Percentiles rank a stretch among this genome's conserved stretches.
These are phyloP conservation scores for Ceriops decandra DNA, from an alignment of 345 rosid genomes.

Conservation along the genomic window DNA sequence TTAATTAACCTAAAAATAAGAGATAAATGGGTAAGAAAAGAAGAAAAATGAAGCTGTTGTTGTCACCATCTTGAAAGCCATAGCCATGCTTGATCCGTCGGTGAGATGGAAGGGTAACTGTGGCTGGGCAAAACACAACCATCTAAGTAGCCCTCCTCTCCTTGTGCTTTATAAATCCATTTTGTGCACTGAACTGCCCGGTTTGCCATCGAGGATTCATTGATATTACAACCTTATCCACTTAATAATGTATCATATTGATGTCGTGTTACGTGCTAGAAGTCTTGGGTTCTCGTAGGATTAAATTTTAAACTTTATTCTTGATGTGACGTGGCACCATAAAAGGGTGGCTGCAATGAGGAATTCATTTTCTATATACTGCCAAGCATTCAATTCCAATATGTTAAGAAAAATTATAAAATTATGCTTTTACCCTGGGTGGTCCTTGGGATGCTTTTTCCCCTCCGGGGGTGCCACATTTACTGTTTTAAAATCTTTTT, in stretches of 20 bases:
- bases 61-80: slow-evolving; percentile 97
- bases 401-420: no score
- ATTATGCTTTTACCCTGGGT: no score
- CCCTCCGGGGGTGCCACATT: no score
- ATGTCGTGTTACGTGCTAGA: not conserved
- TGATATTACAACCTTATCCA: slow-evolving; percentile 31
- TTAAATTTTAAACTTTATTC: no score
- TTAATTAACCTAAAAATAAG: not conserved
- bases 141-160: not conserved
- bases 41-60: not conserved
- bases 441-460: no score
- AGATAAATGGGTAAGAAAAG: not conserved
- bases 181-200: not conserved
- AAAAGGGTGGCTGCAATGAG: no score
- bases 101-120: not conserved
- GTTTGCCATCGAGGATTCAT: slow-evolving; percentile 29
- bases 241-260: no score
- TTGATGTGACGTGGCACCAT: no score
- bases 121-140: not conserved
- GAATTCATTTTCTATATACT: no score
- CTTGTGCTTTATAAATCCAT: slow-evolving; percentile 41
- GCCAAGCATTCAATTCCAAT: no score
- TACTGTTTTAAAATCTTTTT: no score
- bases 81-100: slow-evolving; percentile 60
- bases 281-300: not conserved